Evolutionary conservation across 371 early-diverging fungal genomes (phyloP), one percentile per base, ranked within the genome.

Genomic region (Scutellospora calospora): DNA sequence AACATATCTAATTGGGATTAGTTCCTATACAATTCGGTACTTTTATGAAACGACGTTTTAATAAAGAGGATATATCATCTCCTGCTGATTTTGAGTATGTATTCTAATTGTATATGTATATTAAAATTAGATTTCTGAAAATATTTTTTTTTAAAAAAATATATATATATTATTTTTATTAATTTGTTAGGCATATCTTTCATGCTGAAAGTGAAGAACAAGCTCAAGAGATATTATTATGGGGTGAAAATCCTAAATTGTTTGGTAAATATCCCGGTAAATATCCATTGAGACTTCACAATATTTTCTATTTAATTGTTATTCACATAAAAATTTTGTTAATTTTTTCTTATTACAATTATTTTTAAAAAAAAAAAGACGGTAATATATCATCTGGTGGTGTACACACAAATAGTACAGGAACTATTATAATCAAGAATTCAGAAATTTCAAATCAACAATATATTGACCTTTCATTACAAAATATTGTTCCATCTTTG

Each of bases 131-230:
- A n/a, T n/a, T n/a, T n/a, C n/a, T n/a, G n/a, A n/a, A n/a, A n/a
- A n/a, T n/a, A n/a, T n/a, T n/a, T n/a, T n/a, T n/a, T n/a, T n/a
- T n/a, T n/a, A 54, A 29, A 25, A 55, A 12, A 18, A 29, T 55
- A 18, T 51, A 55, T 31, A 27, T 35, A 31, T 18, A 31, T 4
- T 41, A 18, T 51, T 49, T 45, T 51, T 5, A 45, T 29, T 35
- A 18, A 41, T 29, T 57, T 16, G 29, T 6, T 51, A 79, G 79
- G 38, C 86, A 86, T 74, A 63, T 85, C 38, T 83, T 86, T 68
- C 86, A 86, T 49, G 83, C 86, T 0, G 85, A 86, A 76, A 86
- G 83, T 9, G 84, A 84, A 41, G 84, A 80, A 14, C 84, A 86
- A 57, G 86, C 86, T 22, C 74, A 80, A 54, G 68, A 63, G 29